Evolutionary conservation across 23 red algal genomes (phyloP).

Genomic region (Chondrus crispus): DNA sequence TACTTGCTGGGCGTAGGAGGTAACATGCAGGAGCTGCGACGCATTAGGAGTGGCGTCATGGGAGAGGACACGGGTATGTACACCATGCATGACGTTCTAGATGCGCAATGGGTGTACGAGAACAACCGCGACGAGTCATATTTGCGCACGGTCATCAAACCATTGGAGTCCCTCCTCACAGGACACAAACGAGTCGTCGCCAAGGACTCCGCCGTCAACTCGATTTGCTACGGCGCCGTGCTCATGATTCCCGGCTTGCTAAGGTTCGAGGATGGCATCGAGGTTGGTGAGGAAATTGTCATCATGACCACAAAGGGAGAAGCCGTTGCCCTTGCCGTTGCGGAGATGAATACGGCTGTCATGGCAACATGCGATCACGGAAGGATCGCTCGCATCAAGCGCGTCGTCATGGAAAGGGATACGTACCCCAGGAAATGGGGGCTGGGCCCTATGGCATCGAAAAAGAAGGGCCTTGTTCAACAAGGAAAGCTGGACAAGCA

Average conservation of each 20-base stretch:
- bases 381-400: conserved; percentile 93
- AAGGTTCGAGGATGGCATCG: conserved; percentile 91
- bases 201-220: conserved; percentile 91
- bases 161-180: conserved; percentile 81
- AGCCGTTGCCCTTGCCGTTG: conserved; percentile 89
- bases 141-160: conserved; percentile 85
- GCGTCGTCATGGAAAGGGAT: conserved; percentile 98
- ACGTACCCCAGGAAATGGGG: conserved; percentile 95
- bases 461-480: conserved; percentile 90
- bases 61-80: conserved; percentile 77
- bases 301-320: conserved; percentile 98
- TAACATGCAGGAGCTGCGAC: conserved; percentile 96
- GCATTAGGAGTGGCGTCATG: conserved; percentile 84
- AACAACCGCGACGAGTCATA: conserved; percentile 86
- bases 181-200: conserved; percentile 84
- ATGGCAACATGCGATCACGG: conserved; percentile 97
- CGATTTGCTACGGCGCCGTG: conserved; percentile 96
- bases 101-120: conserved; percentile 95
- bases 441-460: conserved; percentile 88
- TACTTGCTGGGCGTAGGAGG: conserved; percentile 85
- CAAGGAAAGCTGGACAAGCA: conserved; percentile 93
- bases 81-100: conserved; percentile 97
- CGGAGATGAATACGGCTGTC: conserved; percentile 94
- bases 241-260: conserved; percentile 97
- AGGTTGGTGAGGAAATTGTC: conserved; percentile 85